These are phyloP conservation scores for Amaranthus tricolor DNA, from an alignment of 179 eudicot genomes.

Conservation along the genomic window DNA sequence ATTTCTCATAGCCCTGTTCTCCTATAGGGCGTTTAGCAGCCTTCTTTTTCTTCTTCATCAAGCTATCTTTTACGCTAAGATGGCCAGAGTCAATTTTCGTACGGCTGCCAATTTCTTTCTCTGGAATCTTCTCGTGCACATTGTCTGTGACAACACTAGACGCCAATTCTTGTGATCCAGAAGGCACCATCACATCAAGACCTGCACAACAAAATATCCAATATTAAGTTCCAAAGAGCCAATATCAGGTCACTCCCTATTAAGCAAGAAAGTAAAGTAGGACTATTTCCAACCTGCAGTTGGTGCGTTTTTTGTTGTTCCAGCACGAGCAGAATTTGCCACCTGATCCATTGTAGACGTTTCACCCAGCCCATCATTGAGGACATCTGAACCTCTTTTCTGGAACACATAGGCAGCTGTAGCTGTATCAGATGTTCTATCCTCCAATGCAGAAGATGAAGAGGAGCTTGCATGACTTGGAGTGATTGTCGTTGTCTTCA, in stretches of 20 bases:
- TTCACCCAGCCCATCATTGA: slow-evolving; percentile 22
- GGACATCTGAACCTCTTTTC: slow-evolving; percentile 35
- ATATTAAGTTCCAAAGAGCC: slow-evolving; percentile 12
- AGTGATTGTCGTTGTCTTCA: slow-evolving; percentile 26
- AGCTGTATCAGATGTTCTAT: slow-evolving; percentile 32
- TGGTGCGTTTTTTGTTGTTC: slow-evolving; percentile 8
- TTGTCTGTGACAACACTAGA: slow-evolving; percentile 11
- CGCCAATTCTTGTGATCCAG: slow-evolving; percentile 12
- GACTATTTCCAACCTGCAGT: slow-evolving; percentile 23
- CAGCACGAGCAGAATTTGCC: slow-evolving; percentile 17
- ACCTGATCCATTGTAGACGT: slow-evolving; percentile 24
- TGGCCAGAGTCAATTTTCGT: slow-evolving; percentile 21
- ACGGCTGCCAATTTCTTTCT: slow-evolving; percentile 5
- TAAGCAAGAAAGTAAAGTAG: background rate
- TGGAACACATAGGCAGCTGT: slow-evolving; percentile 48
- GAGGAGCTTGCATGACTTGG: slow-evolving; percentile 34
- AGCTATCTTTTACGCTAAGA: slow-evolving; percentile 10
- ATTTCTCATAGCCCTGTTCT: slow-evolving; percentile 38
- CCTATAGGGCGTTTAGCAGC: slow-evolving; percentile 44
- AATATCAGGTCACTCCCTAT: background rate
- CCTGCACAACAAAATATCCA: slow-evolving; percentile 27
- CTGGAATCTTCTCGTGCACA: slow-evolving; percentile 20
- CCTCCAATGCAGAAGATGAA: slow-evolving; percentile 37
- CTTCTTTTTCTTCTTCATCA: slow-evolving; percentile 49
- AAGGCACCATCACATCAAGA: slow-evolving; percentile 10